Base-by-base conservation (phyloP, 2,329 filamentous ascomycete species). In the Nemania sp. region DNA sequence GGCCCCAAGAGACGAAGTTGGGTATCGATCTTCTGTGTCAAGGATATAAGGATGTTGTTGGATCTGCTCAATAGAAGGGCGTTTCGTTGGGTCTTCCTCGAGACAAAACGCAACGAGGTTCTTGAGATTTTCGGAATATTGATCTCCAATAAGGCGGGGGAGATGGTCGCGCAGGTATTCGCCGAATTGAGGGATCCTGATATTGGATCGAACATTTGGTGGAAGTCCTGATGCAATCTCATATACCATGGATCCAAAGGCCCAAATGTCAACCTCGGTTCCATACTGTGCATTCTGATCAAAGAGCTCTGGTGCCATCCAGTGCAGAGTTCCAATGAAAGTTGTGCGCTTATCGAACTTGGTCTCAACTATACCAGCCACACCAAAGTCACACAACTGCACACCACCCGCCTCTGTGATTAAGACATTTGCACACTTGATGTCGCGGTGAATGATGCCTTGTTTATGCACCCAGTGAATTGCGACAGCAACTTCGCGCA, bases 251-350 rank as follows among this genome's bases (percentile, higher is more conserved):
- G 90, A 90, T 1, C 91, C 91, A 72, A 91, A 92, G 2, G 91
- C 90, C 91, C 91, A 95, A 52, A 93, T 92, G 68, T 95, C 91
- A 45, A 90, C 86, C 69, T 89, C 87, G 13, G 86, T 88, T 60
- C 88, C 88, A 71, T 90, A 90, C 5, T 86, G 85, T 10, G 83
- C 80, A 3, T 83, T 79, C 39, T 83, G 80, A 59, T 88, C 85
- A 67, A 90, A 88, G 12, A 94, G 80, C 69, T 95, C 91, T 0
- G 89, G 90, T 0, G 91, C 90, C 90, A 95, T 93, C 89, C 90
- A 95, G 74, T 93, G 87, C 2, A 89, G 88, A 0, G 91, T 95
- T 20, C 91, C 91, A 57, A 94, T 90, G 50, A 94, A 88, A 0
- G 91, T 94, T 3, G 88, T 88, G 54, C 90, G 81, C 76, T 95